Base-by-base conservation (phyloP, 768 basidiomycete genomes). In the Calocybe indica region DNA sequence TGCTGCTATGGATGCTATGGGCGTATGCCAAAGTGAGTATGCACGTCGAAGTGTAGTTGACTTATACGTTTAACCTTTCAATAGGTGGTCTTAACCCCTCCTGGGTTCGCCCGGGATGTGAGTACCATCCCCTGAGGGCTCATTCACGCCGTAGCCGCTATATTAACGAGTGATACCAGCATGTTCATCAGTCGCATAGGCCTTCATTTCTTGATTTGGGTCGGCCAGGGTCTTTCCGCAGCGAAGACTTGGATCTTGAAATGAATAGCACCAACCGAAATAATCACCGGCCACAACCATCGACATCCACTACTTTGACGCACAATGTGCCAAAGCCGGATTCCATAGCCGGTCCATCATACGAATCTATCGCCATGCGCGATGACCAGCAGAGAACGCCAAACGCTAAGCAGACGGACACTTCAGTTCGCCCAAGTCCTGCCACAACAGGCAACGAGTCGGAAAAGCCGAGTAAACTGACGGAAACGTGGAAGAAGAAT, bases 1-100 rank as follows among this genome's bases (percentile, higher is more conserved):
- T 94, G 14, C 78, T 78, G 40, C 52, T 83, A n/a, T 78, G 91
- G 77, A 74, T 81, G 72, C 38, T 83, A 0, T 92, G 91, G 91
- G 76, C 83, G 10, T 95, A 94, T 65, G 47, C 75, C 14, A 80
- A 78, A 75, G 91, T 89, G 47, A 43, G 15, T 43, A 41, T 40
- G 32, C 45, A 6, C 28, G 14, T 22, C 12, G 33, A 30, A 3
- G 37, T 39, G 46, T 46, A 48, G 46, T 22, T 22, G 22, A 22
- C 22, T 22, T 22, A 22, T 4, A 22, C 4, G 22, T n/a, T 49
- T 45, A 3, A 13, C n/a, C 35, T n/a, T n/a, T 30, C 40, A 45
- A 40, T 15, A 89, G 87, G 75, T 83, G 36, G 64, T 86, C 6
- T 50, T 78, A 5, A 88, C 83, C 5, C 63, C 83, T 0, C 87